A percentile compares a stretch with the other conserved stretches of the same genome.
Conservation (phyloP, 257 asterid species). For the Solanum piurae region DNA sequence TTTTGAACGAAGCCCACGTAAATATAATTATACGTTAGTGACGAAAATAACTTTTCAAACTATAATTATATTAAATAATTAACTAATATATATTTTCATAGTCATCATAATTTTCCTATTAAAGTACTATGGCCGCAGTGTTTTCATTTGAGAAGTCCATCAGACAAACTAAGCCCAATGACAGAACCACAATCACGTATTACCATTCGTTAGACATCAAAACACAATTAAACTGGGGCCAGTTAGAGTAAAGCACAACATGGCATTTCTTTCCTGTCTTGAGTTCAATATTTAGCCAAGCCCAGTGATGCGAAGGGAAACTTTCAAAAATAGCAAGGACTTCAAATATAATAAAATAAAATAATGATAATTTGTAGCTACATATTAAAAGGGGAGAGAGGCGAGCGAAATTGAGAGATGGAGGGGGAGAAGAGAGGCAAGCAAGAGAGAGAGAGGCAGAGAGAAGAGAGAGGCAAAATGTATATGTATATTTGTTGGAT, state of each 20-base stretch:
- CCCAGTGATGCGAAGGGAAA: not conserved
- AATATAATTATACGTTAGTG: not conserved
- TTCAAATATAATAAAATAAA: no score
- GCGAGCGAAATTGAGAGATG: not conserved
- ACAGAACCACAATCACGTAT: not conserved
- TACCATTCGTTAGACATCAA: not conserved
- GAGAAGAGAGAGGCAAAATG: not conserved
- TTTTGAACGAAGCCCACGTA: fast-evolving
- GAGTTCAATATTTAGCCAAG: not conserved
- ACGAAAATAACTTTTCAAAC: no score
- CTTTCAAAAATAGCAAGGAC: not conserved
- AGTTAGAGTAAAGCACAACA: not conserved
- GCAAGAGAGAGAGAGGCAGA: no score
- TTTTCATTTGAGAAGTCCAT: not conserved
- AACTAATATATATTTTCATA: no score
- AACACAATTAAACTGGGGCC: not conserved
- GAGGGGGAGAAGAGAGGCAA: not conserved
- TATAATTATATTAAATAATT: no score
- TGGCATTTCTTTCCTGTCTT: not conserved
- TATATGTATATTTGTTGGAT: no score
- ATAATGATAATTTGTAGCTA: no score
- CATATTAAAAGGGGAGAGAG: no score
- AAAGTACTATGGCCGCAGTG: not conserved
- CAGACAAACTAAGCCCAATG: not conserved
- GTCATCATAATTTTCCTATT: no score